Evolutionary conservation across 768 basidiomycete genomes (phyloP), one percentile per base, ranked within the genome.

Genomic region (Chalciporus sphaerocephalus): DNA sequence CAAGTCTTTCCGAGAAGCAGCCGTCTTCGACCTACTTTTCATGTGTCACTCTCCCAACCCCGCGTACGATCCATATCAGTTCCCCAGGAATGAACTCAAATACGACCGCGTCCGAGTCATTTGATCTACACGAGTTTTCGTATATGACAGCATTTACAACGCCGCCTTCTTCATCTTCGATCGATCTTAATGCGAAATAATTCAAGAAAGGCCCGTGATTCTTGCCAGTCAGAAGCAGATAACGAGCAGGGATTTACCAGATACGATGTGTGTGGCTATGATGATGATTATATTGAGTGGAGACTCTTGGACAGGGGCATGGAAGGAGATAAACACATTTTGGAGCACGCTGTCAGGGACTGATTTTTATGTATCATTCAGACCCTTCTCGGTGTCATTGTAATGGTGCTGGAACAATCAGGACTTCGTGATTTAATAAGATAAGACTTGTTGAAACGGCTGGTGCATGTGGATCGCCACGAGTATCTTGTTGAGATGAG

Each of bases 131-230:
- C 48, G 62, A 62, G 52, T 57, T 59, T 57, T 66, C 65, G 22
- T 59, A 64, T 38, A 23, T 62, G 25, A 64, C 62, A 10, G 62
- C 59, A 11, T 59, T 60, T 28, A 62, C 62, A 20, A 66, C 64
- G 44, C 62, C 55, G 43, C 53, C 62, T 41, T 58, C 61, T 20
- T 59, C 59, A 13, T 60, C 59, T 50, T 60, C 58, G 6, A 45
- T 40, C 5, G 44, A 32, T 28, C 30, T 47, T 40, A 43, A 38
- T 38, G 46, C 20, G 18, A 48, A 50, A 47, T 38, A 38, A 9
- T 32, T 46, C 17, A 36, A 51, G 50, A 52, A 39, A 37, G 54
- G 44, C 40, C 46, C 21, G 30, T 16, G 17, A 24, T 13, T 30
- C 42, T 33, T 33, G 27, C 36, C n/a, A n/a, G 53, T 51, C 38